A percentile compares a stretch with the other conserved stretches of the same genome.
phyloP scores from a whole-genome alignment of 345 rosid species.

The Cardamine resedifolia region DNA sequence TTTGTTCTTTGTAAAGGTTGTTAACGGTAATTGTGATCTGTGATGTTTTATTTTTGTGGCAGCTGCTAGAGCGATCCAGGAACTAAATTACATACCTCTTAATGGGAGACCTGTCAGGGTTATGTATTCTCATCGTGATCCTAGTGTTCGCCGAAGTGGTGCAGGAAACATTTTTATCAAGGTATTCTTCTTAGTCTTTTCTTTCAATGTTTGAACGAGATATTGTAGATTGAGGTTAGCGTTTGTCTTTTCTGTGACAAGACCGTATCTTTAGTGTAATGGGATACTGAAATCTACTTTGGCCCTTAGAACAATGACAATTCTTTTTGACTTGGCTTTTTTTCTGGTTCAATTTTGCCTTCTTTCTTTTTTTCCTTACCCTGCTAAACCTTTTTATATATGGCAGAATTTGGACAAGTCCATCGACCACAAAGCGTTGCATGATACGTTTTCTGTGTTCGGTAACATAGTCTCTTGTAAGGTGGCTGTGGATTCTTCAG shows the following conservation, averaged over 20 bases:
- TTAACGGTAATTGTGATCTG: not conserved
- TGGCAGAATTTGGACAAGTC: slow-evolving; percentile 83
- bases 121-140: slow-evolving; percentile 86
- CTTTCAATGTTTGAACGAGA: not conserved
- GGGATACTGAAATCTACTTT: not conserved
- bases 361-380: not conserved
- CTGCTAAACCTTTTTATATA: not conserved
- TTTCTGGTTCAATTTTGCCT: not conserved
- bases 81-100: slow-evolving; percentile 72
- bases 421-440: slow-evolving; percentile 87
- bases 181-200: slow-evolving; percentile 39
- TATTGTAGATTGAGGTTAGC: not conserved
- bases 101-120: slow-evolving; percentile 78
- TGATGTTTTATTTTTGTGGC: slow-evolving; percentile 28
- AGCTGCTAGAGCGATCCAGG: slow-evolving; percentile 87
- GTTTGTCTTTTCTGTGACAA: not conserved
- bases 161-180: slow-evolving; percentile 92
- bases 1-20: not conserved
- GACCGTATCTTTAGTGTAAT: not conserved
- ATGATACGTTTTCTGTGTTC: slow-evolving; percentile 78
- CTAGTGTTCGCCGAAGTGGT: slow-evolving; percentile 80
- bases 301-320: not conserved
- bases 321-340: not conserved
- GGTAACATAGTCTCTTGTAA: slow-evolving; percentile 91
- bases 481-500: slow-evolving; percentile 81